Evolutionary conservation across 1,139 yeast genomes (phyloP).

Genomic region (Candida frijolesensis): DNA sequence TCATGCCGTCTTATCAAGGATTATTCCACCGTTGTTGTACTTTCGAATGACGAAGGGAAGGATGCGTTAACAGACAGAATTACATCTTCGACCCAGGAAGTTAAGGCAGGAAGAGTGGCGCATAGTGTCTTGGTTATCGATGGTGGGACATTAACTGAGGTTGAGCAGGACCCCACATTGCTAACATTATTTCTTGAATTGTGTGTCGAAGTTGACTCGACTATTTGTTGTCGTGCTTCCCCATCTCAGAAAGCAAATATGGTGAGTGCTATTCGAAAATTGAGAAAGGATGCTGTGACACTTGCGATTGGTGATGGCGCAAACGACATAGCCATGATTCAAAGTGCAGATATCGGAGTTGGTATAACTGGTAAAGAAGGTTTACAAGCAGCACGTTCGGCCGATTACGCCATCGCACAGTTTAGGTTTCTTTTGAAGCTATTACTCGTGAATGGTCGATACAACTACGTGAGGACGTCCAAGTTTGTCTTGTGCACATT

Average conservation of each 20-base stretch:
- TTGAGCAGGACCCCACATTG: constrained; percentile 72
- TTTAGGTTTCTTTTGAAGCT: constrained; percentile 82
- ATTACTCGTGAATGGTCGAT: constrained; percentile 90
- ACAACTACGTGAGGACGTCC: constrained; percentile 89
- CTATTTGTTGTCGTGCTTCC: constrained; percentile 93
- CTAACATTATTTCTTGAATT: constrained; percentile 79
- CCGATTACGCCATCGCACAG: constrained; percentile 96
- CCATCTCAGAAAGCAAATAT: constrained; percentile 94
- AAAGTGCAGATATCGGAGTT: constrained; percentile 96
- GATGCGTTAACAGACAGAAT: constrained; percentile 56
- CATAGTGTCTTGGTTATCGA: constrained; percentile 94
- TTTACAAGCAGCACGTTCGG: constrained; percentile 90
- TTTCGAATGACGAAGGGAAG: constrained; percentile 59
- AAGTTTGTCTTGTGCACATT: constrained; percentile 93
- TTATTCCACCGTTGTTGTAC: constrained; percentile 82
- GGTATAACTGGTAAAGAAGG: constrained; percentile 98
- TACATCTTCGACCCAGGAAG: constrained; percentile 59
- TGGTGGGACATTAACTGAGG: constrained; percentile 74
- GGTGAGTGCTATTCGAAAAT: constrained; percentile 74
- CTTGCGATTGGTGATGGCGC: constrained; percentile 99
- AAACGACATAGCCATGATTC: constrained; percentile 98
- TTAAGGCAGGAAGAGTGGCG: constrained; percentile 73
- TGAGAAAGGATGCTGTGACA: constrained; percentile 71
- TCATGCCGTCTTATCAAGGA: constrained; percentile 92
- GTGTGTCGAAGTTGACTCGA: constrained; percentile 86